Conservation (phyloP, 495 filamentous ascomycete genomes). For the Jackrogersella multiformis region DNA sequence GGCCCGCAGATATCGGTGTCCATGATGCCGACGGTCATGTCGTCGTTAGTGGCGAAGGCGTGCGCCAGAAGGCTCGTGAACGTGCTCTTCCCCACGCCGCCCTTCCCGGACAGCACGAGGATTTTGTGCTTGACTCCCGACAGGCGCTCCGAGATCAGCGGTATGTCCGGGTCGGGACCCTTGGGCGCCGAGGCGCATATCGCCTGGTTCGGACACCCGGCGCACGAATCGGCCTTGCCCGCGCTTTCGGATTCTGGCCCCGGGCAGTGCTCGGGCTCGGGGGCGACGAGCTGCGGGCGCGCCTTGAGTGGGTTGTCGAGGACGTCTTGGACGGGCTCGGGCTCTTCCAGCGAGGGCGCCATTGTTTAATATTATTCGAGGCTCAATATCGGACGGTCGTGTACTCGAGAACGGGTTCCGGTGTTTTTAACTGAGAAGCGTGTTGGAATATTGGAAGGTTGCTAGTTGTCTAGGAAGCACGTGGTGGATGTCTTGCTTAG, state of each 20-base stretch:
- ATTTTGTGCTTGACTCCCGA: constrained; percentile 87
- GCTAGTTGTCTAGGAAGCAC: background rate
- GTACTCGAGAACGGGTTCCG: background rate
- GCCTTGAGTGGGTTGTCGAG: constrained; percentile 74
- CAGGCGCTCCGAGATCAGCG: constrained; percentile 84
- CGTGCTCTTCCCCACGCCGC: constrained; percentile 94
- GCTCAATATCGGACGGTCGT: background rate
- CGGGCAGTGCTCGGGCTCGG: constrained; percentile 96
- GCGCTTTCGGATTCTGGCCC: constrained; percentile 89
- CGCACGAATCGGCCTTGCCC: constrained; percentile 87
- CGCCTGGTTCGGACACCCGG: constrained; percentile 91
- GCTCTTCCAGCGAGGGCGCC: constrained; percentile 77
- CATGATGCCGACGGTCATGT: constrained; percentile 86
- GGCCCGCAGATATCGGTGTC: constrained; percentile 97
- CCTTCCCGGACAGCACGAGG: constrained; percentile 91
- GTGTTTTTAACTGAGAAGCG: background rate
- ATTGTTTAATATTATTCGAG: constrained; percentile 51
- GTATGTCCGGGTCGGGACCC: constrained; percentile 93
- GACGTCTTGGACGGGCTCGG: constrained; percentile 67
- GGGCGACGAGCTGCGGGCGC: constrained; percentile 84
- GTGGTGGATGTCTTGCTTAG: constrained; percentile 38
- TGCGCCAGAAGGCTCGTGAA: constrained; percentile 88
- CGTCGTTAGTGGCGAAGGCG: constrained; percentile 81
- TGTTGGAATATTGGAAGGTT: background rate
- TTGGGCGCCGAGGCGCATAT: constrained; percentile 96